Base-by-base conservation (phyloP, 192 early-diverging fungal species). In the Entomortierella parvispora region DNA sequence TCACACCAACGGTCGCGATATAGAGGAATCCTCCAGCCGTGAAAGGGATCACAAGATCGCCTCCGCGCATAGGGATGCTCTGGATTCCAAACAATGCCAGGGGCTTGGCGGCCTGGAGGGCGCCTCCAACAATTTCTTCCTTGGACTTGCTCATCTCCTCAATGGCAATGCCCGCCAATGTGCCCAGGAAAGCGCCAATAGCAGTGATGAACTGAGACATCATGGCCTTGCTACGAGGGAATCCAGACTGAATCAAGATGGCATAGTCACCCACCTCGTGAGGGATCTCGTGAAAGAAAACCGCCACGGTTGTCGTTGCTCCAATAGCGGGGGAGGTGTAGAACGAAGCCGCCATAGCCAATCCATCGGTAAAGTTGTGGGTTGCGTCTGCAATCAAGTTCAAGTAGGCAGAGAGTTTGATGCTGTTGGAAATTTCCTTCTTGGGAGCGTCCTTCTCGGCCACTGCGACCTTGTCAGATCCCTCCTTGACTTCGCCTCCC, bases 251-350 rank as follows among this genome's bases (percentile, higher is more conserved):
- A 61, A 93, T 89, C 58, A 95, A 82, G 49, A 95, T 94, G 15
- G 94, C 92, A 88, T 92, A 95, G 69, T 95, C 94, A 47, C 93
- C 93, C 4, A 95, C 89, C 82, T 94, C 91, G 64, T 95, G 94
- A 5, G 94, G 94, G 60, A 95, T 94, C 78, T 95, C 94, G 69
- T 95, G 94, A 84, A 95, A 93, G 34, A 93, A 93, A 25, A 95
- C 91, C 0, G 94, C 94, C 0, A 95, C 88, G 32, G 91, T 89
- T 8, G 94, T 95, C 3, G 93, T 93, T 7, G 93, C 87, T n/a
- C 94, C 94, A 26, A 92, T 87, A 3, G 90, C 88, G 28, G 92
- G 92, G 31, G 91, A 93, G 42, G 91, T 83, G 58, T 92, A 92
- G 69, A 95, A 94, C 23, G 94, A 93, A 1, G 92, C 91, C 0